Conservation (phyloP, 2,329 filamentous ascomycete species). For the Alternaria solani region DNA sequence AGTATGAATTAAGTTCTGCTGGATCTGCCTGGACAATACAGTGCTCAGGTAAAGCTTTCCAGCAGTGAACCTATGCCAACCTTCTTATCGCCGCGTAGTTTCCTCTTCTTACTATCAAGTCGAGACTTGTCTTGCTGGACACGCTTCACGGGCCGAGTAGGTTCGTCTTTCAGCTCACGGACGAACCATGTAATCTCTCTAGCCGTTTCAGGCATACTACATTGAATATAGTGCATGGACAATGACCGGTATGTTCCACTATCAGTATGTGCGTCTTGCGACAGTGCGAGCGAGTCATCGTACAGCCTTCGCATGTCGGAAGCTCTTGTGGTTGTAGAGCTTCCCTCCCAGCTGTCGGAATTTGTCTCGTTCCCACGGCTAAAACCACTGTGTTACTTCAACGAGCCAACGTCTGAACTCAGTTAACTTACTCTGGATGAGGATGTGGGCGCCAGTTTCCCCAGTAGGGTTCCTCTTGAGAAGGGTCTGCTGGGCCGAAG, state of each 20-base stretch:
- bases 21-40: background rate
- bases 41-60: slow-evolving; percentile 24
- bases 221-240: slow-evolving; percentile 7
- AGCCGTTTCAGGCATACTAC: background rate
- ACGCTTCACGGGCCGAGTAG: background rate
- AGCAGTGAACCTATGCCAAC: slow-evolving; percentile 34
- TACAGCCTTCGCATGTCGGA: slow-evolving; percentile 26
- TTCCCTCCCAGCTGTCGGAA: slow-evolving; percentile 13
- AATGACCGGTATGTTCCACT: slow-evolving; percentile 2
- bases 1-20: background rate
- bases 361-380: background rate
- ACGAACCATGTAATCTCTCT: slow-evolving; percentile 16
- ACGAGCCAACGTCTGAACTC: background rate
- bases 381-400: background rate
- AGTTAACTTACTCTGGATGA: background rate
- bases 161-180: slow-evolving; percentile 1
- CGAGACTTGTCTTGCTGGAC: background rate
- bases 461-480: background rate
- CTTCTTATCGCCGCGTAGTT: slow-evolving; percentile 29
- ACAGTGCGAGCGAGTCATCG: slow-evolving; percentile 7
- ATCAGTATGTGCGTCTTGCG: background rate
- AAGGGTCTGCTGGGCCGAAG: background rate
- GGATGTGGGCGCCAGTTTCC: slow-evolving; percentile 8
- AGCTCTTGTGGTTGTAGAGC: slow-evolving; percentile 10
- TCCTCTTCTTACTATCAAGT: slow-evolving; percentile 29